A percentile compares a stretch with the other conserved stretches of the same genome.
Conservation (phyloP, 2,329 filamentous ascomycete genomes). For the Onygenales sp. region DNA sequence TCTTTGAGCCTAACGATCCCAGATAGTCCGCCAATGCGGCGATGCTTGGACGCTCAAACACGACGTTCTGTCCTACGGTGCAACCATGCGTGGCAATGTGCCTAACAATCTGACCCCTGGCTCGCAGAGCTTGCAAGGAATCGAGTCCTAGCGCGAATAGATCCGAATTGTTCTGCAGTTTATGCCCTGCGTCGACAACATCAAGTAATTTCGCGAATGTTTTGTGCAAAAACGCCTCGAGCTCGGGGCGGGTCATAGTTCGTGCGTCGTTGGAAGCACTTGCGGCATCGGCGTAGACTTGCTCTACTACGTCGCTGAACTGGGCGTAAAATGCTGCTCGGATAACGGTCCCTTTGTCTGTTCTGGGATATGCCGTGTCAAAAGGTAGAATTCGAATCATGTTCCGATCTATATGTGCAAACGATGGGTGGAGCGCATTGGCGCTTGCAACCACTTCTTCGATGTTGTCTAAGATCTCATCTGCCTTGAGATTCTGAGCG, state of each 20-base stretch:
- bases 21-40: slow-evolving; percentile 38
- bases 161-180: slow-evolving; percentile 37
- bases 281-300: slow-evolving; percentile 28
- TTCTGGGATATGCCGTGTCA: slow-evolving; percentile 39
- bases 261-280: slow-evolving; percentile 8
- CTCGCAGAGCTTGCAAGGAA: slow-evolving; percentile 48
- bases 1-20: slow-evolving; percentile 31
- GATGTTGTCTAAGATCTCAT: slow-evolving; percentile 40
- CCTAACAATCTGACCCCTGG: slow-evolving; percentile 44
- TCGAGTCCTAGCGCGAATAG: slow-evolving; percentile 52
- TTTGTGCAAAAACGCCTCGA: slow-evolving; percentile 5
- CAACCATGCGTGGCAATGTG: slow-evolving; percentile 39
- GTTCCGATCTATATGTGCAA: slow-evolving; percentile 44
- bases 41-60: slow-evolving; percentile 49
- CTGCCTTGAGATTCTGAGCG: slow-evolving; percentile 31
- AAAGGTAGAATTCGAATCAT: slow-evolving; percentile 42
- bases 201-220: slow-evolving; percentile 16
- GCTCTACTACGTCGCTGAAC: slow-evolving; percentile 41
- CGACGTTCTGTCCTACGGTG: slow-evolving; percentile 41
- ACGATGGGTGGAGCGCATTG: slow-evolving; percentile 43
- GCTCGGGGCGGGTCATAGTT: slow-evolving; percentile 1
- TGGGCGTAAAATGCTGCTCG: slow-evolving; percentile 41
- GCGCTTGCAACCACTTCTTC: slow-evolving; percentile 43
- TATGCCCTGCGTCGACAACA: slow-evolving; percentile 15
- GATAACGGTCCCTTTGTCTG: slow-evolving; percentile 51